Base-by-base conservation (phyloP, 2,329 filamentous ascomycete species). In the Dactylellina cionopaga region DNA sequence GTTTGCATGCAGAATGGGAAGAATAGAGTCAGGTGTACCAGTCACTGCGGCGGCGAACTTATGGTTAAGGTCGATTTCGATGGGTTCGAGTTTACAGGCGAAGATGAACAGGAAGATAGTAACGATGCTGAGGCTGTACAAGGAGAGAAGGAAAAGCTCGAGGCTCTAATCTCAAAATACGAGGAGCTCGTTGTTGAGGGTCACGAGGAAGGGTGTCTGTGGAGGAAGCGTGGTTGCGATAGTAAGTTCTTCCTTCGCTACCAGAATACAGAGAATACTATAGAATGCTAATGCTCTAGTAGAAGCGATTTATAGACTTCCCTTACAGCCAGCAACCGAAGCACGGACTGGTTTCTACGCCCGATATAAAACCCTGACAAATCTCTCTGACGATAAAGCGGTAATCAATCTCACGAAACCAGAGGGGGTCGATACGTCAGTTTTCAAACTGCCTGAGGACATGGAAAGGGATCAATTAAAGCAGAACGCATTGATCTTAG, bases 201-300 rank as follows among this genome's bases (percentile, higher is more conserved):
- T 1, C 94, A 99, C 79, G 85, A 88, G 25, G 89, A 92, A 56
- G 88, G 88, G 74, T 99, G 94, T 78, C 83, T 95, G 15, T 99
- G 94, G 95, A 87, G 88, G 76, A 90, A 88, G 79, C 88, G 88
- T 70, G 92, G 92, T n/a, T 97, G 93, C 79, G 92, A 96, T 80
- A 88, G 90, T 92, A 83, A 72, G 82, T 75, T 33, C n/a, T 37
- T 27, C 7, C 13, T 39, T 13, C 9, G n/a, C n/a, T n/a, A n/a
- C n/a, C n/a, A n/a, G n/a, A n/a, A n/a, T n/a, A 5, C 24, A 15
- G 17, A 52, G 2, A 1, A 44, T 60, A 33, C 46, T 29, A 11
- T 2, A 24, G 15, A 37, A 13, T 31, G 17, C 52, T 54, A 46
- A 54, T 13, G 47, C 74, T 79, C 62, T 80, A 44, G 39, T 1